These are phyloP conservation scores for Apiotrichum veenhuisii DNA, from an alignment of 1,284 basidiomycete genomes.

Conservation along the genomic window DNA sequence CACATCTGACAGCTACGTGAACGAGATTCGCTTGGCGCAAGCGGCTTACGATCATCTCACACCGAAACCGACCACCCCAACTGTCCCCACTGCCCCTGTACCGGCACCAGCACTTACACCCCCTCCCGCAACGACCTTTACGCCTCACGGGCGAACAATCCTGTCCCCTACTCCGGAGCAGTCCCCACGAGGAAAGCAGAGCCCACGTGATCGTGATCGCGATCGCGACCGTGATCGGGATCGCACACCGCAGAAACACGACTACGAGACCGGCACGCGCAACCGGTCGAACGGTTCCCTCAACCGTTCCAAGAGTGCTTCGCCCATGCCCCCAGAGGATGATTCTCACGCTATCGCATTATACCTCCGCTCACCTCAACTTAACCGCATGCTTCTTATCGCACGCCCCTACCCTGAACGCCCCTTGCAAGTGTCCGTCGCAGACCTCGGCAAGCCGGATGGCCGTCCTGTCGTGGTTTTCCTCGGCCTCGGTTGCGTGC, in stretches of 20 bases:
- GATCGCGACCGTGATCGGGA: background rate
- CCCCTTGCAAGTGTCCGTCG: slow-evolving; percentile 84
- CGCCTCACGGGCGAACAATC: slow-evolving; percentile 1
- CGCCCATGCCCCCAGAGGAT: slow-evolving; percentile 12
- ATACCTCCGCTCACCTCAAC: slow-evolving; percentile 74
- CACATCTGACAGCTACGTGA: slow-evolving; percentile 16
- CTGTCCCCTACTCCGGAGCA: slow-evolving; percentile 9
- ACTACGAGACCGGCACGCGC: slow-evolving; percentile 1
- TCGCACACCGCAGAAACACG: slow-evolving; percentile 1
- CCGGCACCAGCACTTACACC: background rate
- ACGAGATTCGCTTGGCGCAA: slow-evolving; percentile 19
- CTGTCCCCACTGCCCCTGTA: background rate
- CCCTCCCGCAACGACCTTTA: background rate
- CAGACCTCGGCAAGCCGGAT: slow-evolving; percentile 76
- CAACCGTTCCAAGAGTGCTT: slow-evolving; percentile 10
- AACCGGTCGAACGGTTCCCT: slow-evolving; percentile 10
- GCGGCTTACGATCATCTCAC: slow-evolving; percentile 17
- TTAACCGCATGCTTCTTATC: slow-evolving; percentile 77
- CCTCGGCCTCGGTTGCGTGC: slow-evolving; percentile 86
- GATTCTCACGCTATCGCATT: slow-evolving; percentile 36
- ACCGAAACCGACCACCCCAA: background rate
- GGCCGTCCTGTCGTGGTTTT: slow-evolving; percentile 87
- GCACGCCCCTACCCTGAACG: slow-evolving; percentile 60
- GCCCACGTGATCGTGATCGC: background rate
- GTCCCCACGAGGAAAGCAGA: slow-evolving; percentile 3